Evolutionary conservation across 2,329 filamentous ascomycete species (phyloP), one percentile per base, ranked within the genome.

Genomic region (Fusarium scirpi): DNA sequence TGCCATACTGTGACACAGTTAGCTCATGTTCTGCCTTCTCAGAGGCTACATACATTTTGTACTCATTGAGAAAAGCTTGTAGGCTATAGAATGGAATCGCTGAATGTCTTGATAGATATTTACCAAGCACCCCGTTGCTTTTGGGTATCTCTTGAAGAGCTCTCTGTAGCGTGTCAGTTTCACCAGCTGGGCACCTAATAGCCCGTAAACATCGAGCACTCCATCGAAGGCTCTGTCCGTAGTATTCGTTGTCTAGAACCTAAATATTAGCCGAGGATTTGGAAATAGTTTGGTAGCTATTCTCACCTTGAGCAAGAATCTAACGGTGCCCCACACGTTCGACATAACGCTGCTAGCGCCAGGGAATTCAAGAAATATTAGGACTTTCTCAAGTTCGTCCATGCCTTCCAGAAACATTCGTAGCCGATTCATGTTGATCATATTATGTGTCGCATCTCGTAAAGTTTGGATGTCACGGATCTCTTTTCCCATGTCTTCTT

Each of bases 341-440:
- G 59, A 48, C 59, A 64, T 64, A 1, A 40, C 38, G 0, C 38
- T 25, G 6, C 11, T 18, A 0, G 59, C 8, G 2, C 13, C 49
- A 11, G 49, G 20, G 3, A 57, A 49, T 2, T n/a, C 3, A 7
- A 64, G 18, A 6, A 1, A 20, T 1, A 40, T 3, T 3, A 64
- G 16, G 1, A 30, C 3, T 3, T 45, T 20, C 4, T 57, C 32
- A 0, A 64, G 7, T 2, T 57, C 59, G 5, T 64, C 59, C 6
- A 58, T 49, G 0, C 61, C 61, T 0, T 18, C 3, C 0, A 64
- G 18, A 10, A 64, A 64, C 61, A 64, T 64, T 3, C 15, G 12
- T 0, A 64, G 25, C 3, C 61, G 30, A 30, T 64, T 64, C 61
- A 64, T 64, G 8, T 64, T 62, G 20, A 64, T 64, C 61, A 64